These are phyloP conservation scores for Pythium rishiriense DNA, from an alignment of 352 stramenopile genomes.

Conservation along the genomic window DNA sequence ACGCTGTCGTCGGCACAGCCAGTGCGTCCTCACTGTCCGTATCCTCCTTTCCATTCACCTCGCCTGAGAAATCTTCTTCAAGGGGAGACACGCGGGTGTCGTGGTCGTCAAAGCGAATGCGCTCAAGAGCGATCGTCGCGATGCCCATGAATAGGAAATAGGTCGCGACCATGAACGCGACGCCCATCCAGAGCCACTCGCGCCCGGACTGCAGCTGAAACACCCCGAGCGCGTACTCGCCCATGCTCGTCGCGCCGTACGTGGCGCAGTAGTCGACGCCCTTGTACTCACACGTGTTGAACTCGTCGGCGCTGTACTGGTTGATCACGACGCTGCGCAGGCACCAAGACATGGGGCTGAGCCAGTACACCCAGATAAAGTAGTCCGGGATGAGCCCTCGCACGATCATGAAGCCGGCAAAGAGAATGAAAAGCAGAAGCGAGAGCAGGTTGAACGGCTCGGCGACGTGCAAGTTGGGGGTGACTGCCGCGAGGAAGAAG, in stretches of 20 bases:
- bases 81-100: constrained; percentile 30
- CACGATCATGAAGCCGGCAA: constrained; percentile 60
- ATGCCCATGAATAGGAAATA: constrained; percentile 63
- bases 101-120: constrained; percentile 50
- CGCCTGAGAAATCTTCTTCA: background rate
- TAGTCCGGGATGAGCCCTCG: constrained; percentile 56
- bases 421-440: constrained; percentile 64
- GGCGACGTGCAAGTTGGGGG: constrained; percentile 49
- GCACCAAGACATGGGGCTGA: constrained; percentile 64
- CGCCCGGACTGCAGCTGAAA: constrained; percentile 47
- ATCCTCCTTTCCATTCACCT: background rate
- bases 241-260: constrained; percentile 34
- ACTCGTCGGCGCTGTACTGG: constrained; percentile 44
- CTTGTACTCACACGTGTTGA: constrained; percentile 42
- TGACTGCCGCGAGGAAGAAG: constrained; percentile 46
- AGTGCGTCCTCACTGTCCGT: background rate
- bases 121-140: constrained; percentile 51
- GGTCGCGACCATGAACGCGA: constrained; percentile 44
- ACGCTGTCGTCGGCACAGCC: constrained; percentile 3
- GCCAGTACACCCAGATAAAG: constrained; percentile 70
- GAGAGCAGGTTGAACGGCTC: constrained; percentile 58
- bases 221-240: constrained; percentile 44
- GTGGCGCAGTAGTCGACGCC: constrained; percentile 42
- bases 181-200: constrained; percentile 41
- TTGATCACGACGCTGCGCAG: constrained; percentile 49